A percentile compares a stretch with the other conserved stretches of the same genome.
Conservation (phyloP, 257 asterid genomes). For the Solanum arcanum region DNA sequence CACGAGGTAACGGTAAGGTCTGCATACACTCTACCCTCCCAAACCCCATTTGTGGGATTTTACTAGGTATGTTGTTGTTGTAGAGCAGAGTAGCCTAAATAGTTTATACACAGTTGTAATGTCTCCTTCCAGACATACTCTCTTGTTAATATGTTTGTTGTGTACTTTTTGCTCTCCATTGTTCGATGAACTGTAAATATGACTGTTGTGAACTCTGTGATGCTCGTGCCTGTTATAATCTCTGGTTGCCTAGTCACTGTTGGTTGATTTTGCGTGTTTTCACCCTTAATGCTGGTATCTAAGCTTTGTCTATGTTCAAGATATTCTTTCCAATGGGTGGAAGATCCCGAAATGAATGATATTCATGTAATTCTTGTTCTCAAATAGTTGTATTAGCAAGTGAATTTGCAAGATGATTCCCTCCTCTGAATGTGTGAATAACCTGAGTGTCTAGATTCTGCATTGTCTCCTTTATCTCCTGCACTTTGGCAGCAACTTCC, state of each 20-base stretch:
- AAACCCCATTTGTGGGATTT: background rate
- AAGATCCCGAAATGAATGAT: background rate
- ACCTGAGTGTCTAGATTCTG: background rate
- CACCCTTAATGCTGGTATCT: background rate
- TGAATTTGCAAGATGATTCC: background rate
- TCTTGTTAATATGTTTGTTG: background rate
- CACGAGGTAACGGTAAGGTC: background rate
- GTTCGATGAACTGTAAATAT: background rate
- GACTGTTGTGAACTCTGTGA: background rate
- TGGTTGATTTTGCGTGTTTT: background rate
- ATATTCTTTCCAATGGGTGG: background rate
- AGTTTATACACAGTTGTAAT: background rate
- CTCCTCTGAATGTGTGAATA: background rate
- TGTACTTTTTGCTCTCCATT: background rate
- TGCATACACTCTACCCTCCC: background rate
- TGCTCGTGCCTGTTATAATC: background rate
- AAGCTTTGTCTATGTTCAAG: background rate
- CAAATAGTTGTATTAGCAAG: background rate
- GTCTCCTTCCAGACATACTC: background rate
- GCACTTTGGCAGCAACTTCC: background rate
- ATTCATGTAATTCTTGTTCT: background rate
- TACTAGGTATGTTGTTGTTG: background rate
- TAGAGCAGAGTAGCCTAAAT: background rate
- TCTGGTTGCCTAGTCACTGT: background rate
- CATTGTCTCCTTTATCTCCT: background rate